Evolutionary conservation across 2,329 filamentous ascomycete species (phyloP).

Genomic region (Zasmidium angulare): DNA sequence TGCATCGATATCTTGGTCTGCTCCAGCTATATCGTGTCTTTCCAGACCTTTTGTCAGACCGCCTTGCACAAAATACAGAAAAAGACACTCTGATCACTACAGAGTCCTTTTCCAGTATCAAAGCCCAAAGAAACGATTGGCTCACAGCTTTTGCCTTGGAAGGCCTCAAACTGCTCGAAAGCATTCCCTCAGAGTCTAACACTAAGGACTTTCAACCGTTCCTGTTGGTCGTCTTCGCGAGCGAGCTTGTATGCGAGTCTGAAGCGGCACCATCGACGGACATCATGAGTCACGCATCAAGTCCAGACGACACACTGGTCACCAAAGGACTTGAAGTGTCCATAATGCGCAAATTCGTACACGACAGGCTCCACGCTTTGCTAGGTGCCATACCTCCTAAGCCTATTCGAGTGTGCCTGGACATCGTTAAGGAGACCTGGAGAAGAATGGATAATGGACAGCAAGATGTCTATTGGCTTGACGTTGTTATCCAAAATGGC

Average conservation of each 20-base stretch:
- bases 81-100: conserved; percentile 2
- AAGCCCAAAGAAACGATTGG: conserved; percentile 37
- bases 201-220: conserved; percentile 57
- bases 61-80: conserved; percentile 9
- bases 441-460: conserved; percentile 49
- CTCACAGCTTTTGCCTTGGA: conserved; percentile 55
- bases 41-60: conserved; percentile 34
- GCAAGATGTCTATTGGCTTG: conserved; percentile 55
- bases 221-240: conserved; percentile 46
- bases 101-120: not conserved
- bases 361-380: conserved; percentile 17
- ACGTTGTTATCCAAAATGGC: conserved; percentile 58
- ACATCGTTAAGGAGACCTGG: conserved; percentile 56
- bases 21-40: conserved; percentile 58
- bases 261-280: not conserved
- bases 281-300: not conserved
- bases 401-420: conserved; percentile 51
- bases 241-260: conserved; percentile 19
- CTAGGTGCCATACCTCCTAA: conserved; percentile 47
- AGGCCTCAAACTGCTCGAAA: conserved; percentile 51
- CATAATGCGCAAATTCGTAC: conserved; percentile 22
- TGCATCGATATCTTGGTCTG: conserved; percentile 54
- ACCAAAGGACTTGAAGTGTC: conserved; percentile 13
- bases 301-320: not conserved
- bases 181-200: conserved; percentile 53